Evolutionary conservation across 371 early-diverging fungal species (phyloP), one percentile per base, ranked within the genome.

Genomic region (Zopfochytrium polystomum): DNA sequence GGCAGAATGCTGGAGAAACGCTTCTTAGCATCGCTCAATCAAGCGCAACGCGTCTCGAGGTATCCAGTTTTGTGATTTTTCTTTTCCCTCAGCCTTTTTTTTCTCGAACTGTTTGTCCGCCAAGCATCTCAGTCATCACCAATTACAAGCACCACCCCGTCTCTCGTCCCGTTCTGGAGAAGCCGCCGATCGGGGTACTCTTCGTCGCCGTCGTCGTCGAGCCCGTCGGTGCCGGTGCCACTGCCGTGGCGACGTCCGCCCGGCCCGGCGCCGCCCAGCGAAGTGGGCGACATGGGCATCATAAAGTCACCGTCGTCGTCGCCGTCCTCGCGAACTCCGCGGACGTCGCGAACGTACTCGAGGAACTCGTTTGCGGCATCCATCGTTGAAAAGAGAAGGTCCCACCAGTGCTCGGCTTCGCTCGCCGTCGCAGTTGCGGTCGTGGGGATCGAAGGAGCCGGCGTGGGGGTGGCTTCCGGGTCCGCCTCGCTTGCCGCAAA

Each of bases 341-440:
- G 57, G 1, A 63, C 47, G 23, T 43, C 59, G 15, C 68, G 46
- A 2, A 75, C 53, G 32, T 60, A 60, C 30, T 66, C 65, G 9
- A 75, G 48, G 48, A 75, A 68, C 50, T 75, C 72, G 52, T 70
- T 65, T 9, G 76, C 65, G 22, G 60, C 54, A 35, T 70, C 72
- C 48, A 71, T 35, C 29, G 66, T 64, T 2, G 60, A 47, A 53
- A 75, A 75, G 9, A 66, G 65, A 1, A 75, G 49, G 52, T 75
- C 76, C 72, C 72, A 75, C 47, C 64, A 66, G 30, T 64, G 63
- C 25, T 58, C 57, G 22, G 20, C 32, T 25, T 52, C 50, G 15
- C 53, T 33, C n/a, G 48, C 18, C n/a, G 27, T 20, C 18, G 54
- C 22, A 9, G 66, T 30, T 5, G 60, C 55, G 31, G 59, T 45